Base-by-base conservation (phyloP, 441 rosid genomes). In the Populus hybrid region DNA sequence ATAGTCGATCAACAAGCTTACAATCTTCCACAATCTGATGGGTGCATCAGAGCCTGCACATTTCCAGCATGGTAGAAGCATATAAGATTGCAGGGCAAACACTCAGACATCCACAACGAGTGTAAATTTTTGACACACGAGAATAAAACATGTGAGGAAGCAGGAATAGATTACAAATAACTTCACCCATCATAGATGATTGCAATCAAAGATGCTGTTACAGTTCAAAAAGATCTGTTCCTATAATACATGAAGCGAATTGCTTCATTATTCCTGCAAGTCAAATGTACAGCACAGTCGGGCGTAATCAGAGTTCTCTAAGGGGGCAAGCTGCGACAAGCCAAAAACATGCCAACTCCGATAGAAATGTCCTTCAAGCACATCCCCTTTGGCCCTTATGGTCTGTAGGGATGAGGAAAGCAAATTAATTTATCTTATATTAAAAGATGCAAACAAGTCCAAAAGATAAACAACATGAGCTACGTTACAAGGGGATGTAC, bases 331-430 rank as follows among this genome's bases (percentile, higher is more conserved):
- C 73, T 40, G 24, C 16, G 5, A 28, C 68, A 50, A 67, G 61
- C 76, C 71, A 79, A 28, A 21, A 5, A 69, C 59, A 53, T 71
- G 67, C 77, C 67, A 66, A 57, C 36, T 78, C 32, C 8, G 9
- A 8, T 10, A 65, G 12, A 35, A 63, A 73, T 32, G 28, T 18
- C 53, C 74, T 40, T 70, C 21, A 36, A 70, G 70, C 12, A 0
- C 40, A 35, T 59, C 75, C 75, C 70, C 70, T 76, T 69, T 34
- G 63, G 82, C 74, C 72, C 80, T 30, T 46, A 0, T 20, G 30
- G 73, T 38, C 85, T 87, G 85, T 30, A 38, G 21, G 34, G 28
- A 61, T 9, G 66, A 61, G 66, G 28, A 21, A 10, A 21, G 28
- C 66, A 61, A 21, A 61, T 61, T 61, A 61, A 61, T 61, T 61